These are phyloP conservation scores for Polyporus tsugae DNA, from an alignment of 1,284 basidiomycete species.

Conservation along the genomic window DNA sequence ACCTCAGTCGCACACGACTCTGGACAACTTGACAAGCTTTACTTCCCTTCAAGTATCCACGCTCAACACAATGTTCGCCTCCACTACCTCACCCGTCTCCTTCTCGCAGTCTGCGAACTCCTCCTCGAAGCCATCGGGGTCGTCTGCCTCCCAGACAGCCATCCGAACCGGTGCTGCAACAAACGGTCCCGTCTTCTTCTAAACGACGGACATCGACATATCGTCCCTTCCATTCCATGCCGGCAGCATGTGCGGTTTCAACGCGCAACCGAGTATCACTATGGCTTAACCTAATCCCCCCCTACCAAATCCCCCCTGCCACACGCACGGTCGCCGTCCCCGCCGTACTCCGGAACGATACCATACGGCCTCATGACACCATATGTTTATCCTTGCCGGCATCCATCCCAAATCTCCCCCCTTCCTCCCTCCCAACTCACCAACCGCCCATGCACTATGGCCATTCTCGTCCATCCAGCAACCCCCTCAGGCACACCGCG, in stretches of 20 bases:
- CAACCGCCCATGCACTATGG: neutral
- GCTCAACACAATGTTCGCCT: slow-evolving; percentile 12
- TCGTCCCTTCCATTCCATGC: neutral
- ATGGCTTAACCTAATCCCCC: slow-evolving; percentile 6
- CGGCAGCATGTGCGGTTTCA: neutral
- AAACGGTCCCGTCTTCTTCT: slow-evolving; percentile 38
- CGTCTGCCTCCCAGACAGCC: slow-evolving; percentile 28
- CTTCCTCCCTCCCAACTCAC: neutral
- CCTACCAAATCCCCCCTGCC: slow-evolving; percentile 3
- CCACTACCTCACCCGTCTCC: slow-evolving; percentile 23
- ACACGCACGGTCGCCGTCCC: slow-evolving; percentile 11
- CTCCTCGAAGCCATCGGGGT: slow-evolving; percentile 28
- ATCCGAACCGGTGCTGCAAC: slow-evolving; percentile 34
- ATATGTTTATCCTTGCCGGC: neutral
- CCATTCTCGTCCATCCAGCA: neutral
- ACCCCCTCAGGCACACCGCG: neutral
- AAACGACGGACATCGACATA: neutral
- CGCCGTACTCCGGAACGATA: neutral
- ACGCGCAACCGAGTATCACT: neutral
- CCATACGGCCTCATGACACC: neutral
- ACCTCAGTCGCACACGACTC: slow-evolving; percentile 2
- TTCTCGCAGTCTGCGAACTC: slow-evolving; percentile 24
- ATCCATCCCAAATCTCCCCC: neutral
- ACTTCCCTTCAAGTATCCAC: neutral
- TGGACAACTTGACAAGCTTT: slow-evolving; percentile 6